Evolutionary conservation across 2,329 filamentous ascomycete genomes (phyloP).

Genomic region (Calcarisporium arbuscula): DNA sequence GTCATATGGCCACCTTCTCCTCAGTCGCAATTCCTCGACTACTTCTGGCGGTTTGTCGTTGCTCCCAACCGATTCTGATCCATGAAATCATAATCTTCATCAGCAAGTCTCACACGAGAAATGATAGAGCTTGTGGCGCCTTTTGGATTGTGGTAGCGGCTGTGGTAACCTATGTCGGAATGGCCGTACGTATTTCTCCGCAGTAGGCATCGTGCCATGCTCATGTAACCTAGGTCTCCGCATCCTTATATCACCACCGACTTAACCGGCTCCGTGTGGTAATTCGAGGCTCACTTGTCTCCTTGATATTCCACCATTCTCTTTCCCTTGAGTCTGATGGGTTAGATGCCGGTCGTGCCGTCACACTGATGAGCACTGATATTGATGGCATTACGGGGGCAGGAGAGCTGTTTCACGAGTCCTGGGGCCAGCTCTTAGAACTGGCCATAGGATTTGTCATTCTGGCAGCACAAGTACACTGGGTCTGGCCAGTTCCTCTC

Average conservation of each 20-base stretch:
- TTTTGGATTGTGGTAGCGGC: conserved; percentile 26
- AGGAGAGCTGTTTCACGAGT: conserved; percentile 33
- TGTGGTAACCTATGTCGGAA: conserved; percentile 26
- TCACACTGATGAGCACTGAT: conserved; percentile 36
- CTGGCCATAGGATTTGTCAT: conserved; percentile 32
- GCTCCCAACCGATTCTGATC: conserved; percentile 34
- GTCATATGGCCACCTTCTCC: conserved; percentile 16
- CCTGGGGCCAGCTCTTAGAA: conserved; percentile 35
- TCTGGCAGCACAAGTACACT: conserved; percentile 32
- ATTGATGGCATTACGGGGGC: conserved; percentile 24
- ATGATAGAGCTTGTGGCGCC: conserved; percentile 13
- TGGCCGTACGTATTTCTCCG: too few relatives aligned
- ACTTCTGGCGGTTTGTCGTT: conserved; percentile 31
- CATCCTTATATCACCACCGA: conserved; percentile 21
- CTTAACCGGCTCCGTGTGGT: conserved; percentile 26
- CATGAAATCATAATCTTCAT: conserved; percentile 26
- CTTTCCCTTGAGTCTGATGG: conserved; percentile 14
- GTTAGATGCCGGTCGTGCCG: conserved; percentile 24
- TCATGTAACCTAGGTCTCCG: too few relatives aligned
- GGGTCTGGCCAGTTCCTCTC: conserved; percentile 34
- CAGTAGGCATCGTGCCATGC: too few relatives aligned
- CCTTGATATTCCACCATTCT: conserved; percentile 27
- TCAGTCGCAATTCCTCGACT: conserved; percentile 27
- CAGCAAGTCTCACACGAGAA: conserved; percentile 18
- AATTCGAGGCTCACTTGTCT: conserved; percentile 27